Evolutionary conservation across 257 asterid genomes (phyloP).

Genomic region (Nicotiana otophora): DNA sequence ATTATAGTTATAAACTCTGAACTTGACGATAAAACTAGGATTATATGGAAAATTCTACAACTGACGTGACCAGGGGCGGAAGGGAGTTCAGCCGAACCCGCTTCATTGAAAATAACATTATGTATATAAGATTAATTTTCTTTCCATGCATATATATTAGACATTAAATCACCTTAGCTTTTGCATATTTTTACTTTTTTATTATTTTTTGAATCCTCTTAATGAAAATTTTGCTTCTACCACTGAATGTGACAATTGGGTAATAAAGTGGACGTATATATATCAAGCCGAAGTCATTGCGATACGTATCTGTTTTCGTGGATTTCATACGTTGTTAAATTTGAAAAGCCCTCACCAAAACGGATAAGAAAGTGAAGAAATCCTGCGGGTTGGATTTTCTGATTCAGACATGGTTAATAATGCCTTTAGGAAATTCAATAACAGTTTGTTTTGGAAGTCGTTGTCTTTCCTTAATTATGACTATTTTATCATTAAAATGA

Average conservation of each 20-base stretch:
- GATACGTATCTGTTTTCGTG: slow-evolving; percentile 29
- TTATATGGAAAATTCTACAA: not conserved
- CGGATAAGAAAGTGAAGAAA: slow-evolving; percentile 7
- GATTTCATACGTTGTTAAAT: slow-evolving; percentile 37
- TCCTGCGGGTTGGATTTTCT: slow-evolving; percentile 16
- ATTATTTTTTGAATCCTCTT: no score
- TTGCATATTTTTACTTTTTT: no score
- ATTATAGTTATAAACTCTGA: not conserved
- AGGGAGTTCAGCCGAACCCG: no score
- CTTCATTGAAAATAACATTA: no score
- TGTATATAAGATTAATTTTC: no score
- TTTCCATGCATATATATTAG: no score
- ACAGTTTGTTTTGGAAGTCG: not conserved
- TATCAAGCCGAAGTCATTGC: slow-evolving; percentile 11
- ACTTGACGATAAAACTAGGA: not conserved
- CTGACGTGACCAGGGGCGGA: not conserved
- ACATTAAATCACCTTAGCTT: no score
- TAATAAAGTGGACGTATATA: not conserved
- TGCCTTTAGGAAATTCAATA: not conserved
- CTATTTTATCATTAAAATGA: no score
- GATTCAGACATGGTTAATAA: not conserved
- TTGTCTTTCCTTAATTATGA: not conserved
- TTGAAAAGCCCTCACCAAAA: not conserved
- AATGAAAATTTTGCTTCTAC: no score
- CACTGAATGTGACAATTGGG: not conserved